Base-by-base conservation (phyloP, 2,329 filamentous ascomycete species). In the Blastomyces gilchristii region DNA sequence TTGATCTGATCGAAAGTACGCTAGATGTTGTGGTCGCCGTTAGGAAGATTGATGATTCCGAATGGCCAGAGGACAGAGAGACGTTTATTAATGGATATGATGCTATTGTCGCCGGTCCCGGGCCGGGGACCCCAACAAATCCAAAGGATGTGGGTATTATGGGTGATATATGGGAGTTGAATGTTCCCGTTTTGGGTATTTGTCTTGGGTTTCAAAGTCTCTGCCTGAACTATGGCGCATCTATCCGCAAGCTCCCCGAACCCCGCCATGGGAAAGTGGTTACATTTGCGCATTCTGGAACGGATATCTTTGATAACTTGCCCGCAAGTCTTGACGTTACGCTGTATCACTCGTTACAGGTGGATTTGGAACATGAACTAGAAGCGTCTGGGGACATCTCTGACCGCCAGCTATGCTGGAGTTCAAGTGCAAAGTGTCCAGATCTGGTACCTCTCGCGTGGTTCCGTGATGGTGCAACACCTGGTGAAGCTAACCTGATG, bases 161-260 rank as follows among this genome's bases (percentile, higher is more conserved):
- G 78, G 81, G 80, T 62, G 77, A 85, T 65, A 79, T 97, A 4
- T 97, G 92, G 91, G 80, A 83, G 1, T 75, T 80, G 3, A 66
- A 86, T 11, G 68, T 96, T 1, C 93, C 94, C 0, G 87, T 95
- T 0, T 79, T 97, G 39, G 94, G 92, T 0, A 90, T 97, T 50
- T 96, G 91, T 69, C 82, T 96, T 0, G 91, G 92, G 0, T 95
- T 96, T 67, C 91, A 97, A 75, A 91, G 88, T 69, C 77, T 96
- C 53, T 86, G 87, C 58, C 78, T 85, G 57, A 82, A 83, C 14
- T 86, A 87, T 68, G 89, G 89, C 0, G 87, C 86, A 1, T 74
- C 76, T 4, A 84, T 96, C 22, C 78, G 84, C 60, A 82, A 84
- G 65, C 77, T 96, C 63, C 76, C 79, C 18, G 82, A 87, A 62